Percentiles rank a stretch among this genome's conserved stretches.
Conservation (phyloP, 306 rosid genomes). For the Fragaria ananassa region DNA sequence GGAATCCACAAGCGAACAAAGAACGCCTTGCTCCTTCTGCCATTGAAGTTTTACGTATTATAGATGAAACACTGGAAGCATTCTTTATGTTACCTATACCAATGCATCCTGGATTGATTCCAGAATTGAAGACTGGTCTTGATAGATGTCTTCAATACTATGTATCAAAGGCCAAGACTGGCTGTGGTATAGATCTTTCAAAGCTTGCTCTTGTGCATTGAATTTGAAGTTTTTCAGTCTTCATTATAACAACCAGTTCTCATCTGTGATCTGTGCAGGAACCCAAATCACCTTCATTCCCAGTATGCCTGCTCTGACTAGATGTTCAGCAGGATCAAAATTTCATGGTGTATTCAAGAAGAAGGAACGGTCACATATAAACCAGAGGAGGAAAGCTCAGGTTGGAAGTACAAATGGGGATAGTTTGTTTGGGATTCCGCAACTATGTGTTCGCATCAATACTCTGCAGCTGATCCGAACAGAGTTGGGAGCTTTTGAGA, state of each 20-base stretch:
- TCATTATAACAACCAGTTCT: slow-evolving; percentile 21
- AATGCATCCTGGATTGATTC: slow-evolving; percentile 56
- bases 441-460: slow-evolving; percentile 76
- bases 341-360: slow-evolving; percentile 63
- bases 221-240: slow-evolving; percentile 21
- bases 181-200: slow-evolving; percentile 61
- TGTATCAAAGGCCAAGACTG: slow-evolving; percentile 65
- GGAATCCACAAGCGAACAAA: slow-evolving; percentile 80
- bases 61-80: slow-evolving; percentile 87
- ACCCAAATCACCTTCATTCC: slow-evolving; percentile 60
- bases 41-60: slow-evolving; percentile 64
- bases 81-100: slow-evolving; percentile 82
- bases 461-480: slow-evolving; percentile 76
- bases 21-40: slow-evolving; percentile 81
- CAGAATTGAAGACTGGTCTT: slow-evolving; percentile 70
- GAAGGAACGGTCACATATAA: slow-evolving; percentile 59
- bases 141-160: slow-evolving; percentile 84
- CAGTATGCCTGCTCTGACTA: slow-evolving; percentile 73
- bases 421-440: slow-evolving; percentile 54
- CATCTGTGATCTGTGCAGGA: slow-evolving; percentile 52
- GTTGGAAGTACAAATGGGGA: slow-evolving; percentile 52
- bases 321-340: slow-evolving; percentile 75
- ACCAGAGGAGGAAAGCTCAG: slow-evolving; percentile 55
- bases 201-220: slow-evolving; percentile 17
- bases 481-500: slow-evolving; percentile 68